These are phyloP conservation scores for Plasmodium malariae DNA, from an alignment of 169 alveolate genomes.

Conservation along the genomic window DNA sequence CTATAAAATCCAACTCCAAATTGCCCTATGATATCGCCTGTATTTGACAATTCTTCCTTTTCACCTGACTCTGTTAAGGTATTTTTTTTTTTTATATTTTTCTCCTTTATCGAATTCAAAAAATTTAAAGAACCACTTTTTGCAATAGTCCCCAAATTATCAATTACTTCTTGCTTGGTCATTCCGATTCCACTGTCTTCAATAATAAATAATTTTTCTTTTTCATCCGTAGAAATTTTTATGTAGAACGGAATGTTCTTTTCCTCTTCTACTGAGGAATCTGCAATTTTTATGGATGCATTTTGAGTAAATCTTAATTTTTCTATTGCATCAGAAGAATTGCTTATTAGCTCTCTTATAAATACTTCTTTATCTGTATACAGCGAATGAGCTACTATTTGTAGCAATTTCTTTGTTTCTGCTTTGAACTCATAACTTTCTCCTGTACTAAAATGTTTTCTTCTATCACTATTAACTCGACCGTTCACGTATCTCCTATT, in stretches of 20 bases:
- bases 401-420: slow-evolving; percentile 96
- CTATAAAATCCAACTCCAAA: slow-evolving; percentile 95
- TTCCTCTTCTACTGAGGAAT: neutral
- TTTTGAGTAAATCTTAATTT: slow-evolving; percentile 92
- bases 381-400: slow-evolving; percentile 96
- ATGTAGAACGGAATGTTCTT: slow-evolving; percentile 77
- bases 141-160: slow-evolving; percentile 98
- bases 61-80: neutral
- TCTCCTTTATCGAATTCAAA: slow-evolving; percentile 85
- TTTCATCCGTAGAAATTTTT: slow-evolving; percentile 88
- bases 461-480: neutral
- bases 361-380: slow-evolving; percentile 97
- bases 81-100: too few species aligned
- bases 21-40: slow-evolving; percentile 90
- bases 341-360: slow-evolving; percentile 98
- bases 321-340: slow-evolving; percentile 99
- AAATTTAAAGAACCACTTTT: slow-evolving; percentile 98
- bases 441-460: slow-evolving; percentile 16
- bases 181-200: slow-evolving; percentile 97
- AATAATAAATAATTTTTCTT: slow-evolving; percentile 85
- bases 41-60: neutral
- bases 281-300: slow-evolving; percentile 67
- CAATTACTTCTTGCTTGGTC: slow-evolving; percentile 95
- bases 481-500: neutral
- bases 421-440: slow-evolving; percentile 90